A percentile compares a stretch with the other conserved stretches of the same genome.
These are phyloP conservation scores for Alliaria petiolata DNA, from an alignment of 345 rosid species.

Conservation along the genomic window DNA sequence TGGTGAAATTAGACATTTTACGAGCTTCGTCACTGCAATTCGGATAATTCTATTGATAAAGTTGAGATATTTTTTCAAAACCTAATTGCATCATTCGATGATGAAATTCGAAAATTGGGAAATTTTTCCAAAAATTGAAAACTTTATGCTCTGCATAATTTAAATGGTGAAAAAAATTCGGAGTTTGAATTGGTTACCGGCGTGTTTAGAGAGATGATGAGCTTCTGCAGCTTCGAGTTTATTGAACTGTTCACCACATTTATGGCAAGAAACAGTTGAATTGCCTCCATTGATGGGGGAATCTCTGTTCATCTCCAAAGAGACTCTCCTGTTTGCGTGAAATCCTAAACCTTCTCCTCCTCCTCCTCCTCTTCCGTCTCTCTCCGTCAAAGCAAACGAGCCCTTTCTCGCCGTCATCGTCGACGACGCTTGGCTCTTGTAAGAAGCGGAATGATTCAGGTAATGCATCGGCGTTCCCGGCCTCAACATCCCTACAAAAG, in stretches of 20 bases:
- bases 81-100: not conserved
- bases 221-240: slow-evolving; percentile 96
- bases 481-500: slow-evolving; percentile 73
- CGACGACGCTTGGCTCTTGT: slow-evolving; percentile 42
- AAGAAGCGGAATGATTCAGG: slow-evolving; percentile 51
- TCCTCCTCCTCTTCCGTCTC: slow-evolving; percentile 59
- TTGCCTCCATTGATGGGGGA: slow-evolving; percentile 39
- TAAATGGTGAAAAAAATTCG: not conserved
- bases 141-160: not conserved
- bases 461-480: slow-evolving; percentile 97
- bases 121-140: not conserved
- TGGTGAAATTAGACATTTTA: not conserved
- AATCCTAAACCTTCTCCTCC: slow-evolving; percentile 42
- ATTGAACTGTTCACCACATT: slow-evolving; percentile 90
- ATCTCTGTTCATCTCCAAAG: slow-evolving; percentile 50
- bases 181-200: slow-evolving; percentile 45
- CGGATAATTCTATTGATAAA: not conserved
- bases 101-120: not conserved
- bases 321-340: slow-evolving; percentile 51
- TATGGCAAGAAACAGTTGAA: slow-evolving; percentile 75
- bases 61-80: not conserved
- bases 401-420: slow-evolving; percentile 60
- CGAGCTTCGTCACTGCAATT: not conserved
- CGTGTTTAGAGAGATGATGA: slow-evolving; percentile 97
- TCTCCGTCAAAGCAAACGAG: slow-evolving; percentile 40